Base-by-base conservation (phyloP, 1,284 basidiomycete species). In the Ustilago nuda region DNA sequence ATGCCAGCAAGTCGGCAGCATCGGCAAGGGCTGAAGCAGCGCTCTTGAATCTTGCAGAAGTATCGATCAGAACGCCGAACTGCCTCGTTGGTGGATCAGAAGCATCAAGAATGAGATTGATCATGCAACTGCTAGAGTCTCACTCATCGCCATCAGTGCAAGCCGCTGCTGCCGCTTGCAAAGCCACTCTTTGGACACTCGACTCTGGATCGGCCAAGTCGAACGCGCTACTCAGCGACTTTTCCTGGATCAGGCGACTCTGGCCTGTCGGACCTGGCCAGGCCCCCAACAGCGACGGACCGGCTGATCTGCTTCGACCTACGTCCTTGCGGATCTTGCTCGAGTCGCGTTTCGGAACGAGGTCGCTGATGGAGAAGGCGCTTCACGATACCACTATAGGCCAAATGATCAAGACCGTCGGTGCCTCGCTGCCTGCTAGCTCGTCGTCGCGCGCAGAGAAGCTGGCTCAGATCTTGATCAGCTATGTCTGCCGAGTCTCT, bases 271-370 rank as follows among this genome's bases (percentile, higher is more conserved):
- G 53, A 43, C 8, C 56, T 8, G 51, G 41, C 23, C 55, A 60
- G 6, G 56, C 53, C 9, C 59, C 58, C n/a, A 48, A 33, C 15
- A 48, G 41, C 46, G 63, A 61, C 12, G 75, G 75, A 33, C 71
- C 75, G 32, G 66, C 66, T 11, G 46, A 72, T 43, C 55, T 79
- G 7, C 55, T 78, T 57, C 66, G 76, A 27, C 78, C 78, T 23
- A 41, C 63, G 17, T 17, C 67, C 3, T 30, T 79, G 55, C 52
- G 50, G 5, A 59, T 63, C 7, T 30, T 73, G 48, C 61, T 77
- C n/a, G 71, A 70, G 13, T 73, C 71, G 35, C 66, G 75, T 19
- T 60, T 55, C 33, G 75, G 66, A 45, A 61, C 57, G 37, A 45
- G 66, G 30, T 72, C 68, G 30, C 66, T 80, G 8, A 37, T 58